Base-by-base conservation (phyloP, 306 rosid genomes). In the Trichosanthes cucumerina region DNA sequence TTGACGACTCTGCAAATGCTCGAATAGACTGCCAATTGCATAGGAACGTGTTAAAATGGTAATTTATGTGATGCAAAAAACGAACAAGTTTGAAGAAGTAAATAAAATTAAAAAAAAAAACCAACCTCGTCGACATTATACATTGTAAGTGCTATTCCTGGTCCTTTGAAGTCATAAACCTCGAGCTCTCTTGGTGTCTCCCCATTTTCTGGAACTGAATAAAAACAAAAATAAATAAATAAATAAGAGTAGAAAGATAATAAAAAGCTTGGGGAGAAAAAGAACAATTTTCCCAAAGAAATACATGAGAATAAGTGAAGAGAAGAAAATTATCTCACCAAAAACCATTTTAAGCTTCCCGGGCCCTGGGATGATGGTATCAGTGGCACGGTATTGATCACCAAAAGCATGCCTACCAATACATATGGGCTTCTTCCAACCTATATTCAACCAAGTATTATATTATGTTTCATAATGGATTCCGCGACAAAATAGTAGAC, bases 341-440 rank as follows among this genome's bases (percentile, higher is more conserved):
- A 86, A 95, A 62, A 92, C 96, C 96, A 95, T 79, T 84, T 95
- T 95, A 60, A 95, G 97, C 91, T 91, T 91, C 83, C 99, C 99
- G 1, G 97, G 92, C 64, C 96, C 91, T 13, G 44, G 82, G 41
- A 95, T 90, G 76, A 92, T 71, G 23, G 90, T 58, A 79, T 95
- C 99, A 57, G 97, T 92, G 80, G 99, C 93, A 76, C 99, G 96
- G 87, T 95, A 95, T 81, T 95, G 99, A 78, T 95, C 99, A 41
- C 97, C 97, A 88, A 91, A 95, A 84, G 99, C 97, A 86, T 95
- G 99, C 87, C 99, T 91, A 71, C 99, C 97, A 23, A 95, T 95
- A 82, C 97, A 92, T 57, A 95, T 95, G 83, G 99, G 96, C 84
- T 95, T 95, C 86, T 91, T 95, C 99, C 99, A 95, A 68, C 99